Conservation (phyloP, 2,329 filamentous ascomycete species). For the Coleophoma eucalyptorum region DNA sequence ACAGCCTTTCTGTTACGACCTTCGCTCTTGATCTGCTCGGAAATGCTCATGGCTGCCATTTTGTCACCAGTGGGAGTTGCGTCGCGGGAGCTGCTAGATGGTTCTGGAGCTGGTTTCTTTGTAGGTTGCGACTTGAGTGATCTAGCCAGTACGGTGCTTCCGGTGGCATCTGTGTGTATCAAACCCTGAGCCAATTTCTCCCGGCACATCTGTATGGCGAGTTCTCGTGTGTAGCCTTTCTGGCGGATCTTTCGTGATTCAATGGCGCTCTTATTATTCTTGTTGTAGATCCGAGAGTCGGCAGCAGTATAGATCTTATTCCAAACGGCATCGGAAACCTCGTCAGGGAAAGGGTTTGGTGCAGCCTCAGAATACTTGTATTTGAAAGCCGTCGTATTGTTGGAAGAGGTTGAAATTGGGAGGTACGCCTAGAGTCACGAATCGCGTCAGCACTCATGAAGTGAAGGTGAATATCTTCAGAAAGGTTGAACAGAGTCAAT, state of each 20-base stretch:
- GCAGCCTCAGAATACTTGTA: conserved; percentile 27
- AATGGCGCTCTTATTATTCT: conserved; percentile 18
- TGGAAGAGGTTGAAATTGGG: not conserved
- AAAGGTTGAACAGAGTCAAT: too few relatives aligned
- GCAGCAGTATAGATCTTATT: conserved; percentile 27
- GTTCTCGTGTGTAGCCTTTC: conserved; percentile 17
- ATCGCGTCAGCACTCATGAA: too few relatives aligned
- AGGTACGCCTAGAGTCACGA: too few relatives aligned
- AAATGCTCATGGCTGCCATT: conserved; percentile 18
- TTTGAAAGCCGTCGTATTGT: conserved; percentile 15
- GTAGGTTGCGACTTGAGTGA: not conserved
- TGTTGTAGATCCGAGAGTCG: conserved; percentile 26
- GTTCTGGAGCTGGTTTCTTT: not conserved
- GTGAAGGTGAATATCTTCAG: too few relatives aligned
- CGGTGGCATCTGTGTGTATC: conserved; percentile 1
- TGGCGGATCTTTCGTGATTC: conserved; percentile 20
- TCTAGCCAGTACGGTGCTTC: not conserved
- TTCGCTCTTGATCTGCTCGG: conserved; percentile 26
- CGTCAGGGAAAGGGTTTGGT: conserved; percentile 24
- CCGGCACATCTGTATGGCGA: conserved; percentile 19
- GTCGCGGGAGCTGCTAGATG: conserved; percentile 16
- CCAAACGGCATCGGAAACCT: conserved; percentile 24
- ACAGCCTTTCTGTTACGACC: conserved; percentile 19
- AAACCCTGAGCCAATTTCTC: conserved; percentile 23
- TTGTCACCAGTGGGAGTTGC: conserved; percentile 12